Base-by-base conservation (phyloP, 2,329 filamentous ascomycete species). In the Ophiostoma fasciatum region DNA sequence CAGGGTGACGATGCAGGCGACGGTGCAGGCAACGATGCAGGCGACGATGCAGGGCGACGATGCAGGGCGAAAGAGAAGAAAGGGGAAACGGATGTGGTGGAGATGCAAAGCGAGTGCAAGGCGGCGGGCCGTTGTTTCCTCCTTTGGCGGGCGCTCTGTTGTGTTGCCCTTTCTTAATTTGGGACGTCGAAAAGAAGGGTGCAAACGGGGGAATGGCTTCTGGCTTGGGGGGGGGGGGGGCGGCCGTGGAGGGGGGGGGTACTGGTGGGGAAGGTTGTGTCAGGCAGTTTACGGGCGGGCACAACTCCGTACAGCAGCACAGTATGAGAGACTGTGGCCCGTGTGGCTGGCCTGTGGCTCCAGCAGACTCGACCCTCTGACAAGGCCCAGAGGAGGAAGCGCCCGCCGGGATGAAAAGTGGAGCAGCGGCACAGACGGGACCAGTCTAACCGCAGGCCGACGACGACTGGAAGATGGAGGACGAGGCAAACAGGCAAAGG, bases 141-240 rank as follows among this genome's bases (percentile, higher is more conserved):
- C 21, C 20, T 11, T 21, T n/a, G 11, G 14, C 23, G 17, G 27
- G 10, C 22, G 26, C 26, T 35, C 28, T 30, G 26, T 33, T 22
- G 32, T 31, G 35, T 36, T 29, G 39, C 21, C 29, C 28, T 36
- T 33, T 26, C 29, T 32, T 28, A 30, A 31, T 31, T 40, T 40
- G 15, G 35, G 28, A 25, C 9, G 33, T 13, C 22, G 30, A 34
- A 27, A 22, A 28, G 13, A 28, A 21, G 18, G 19, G 27, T 22
- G 35, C 17, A 31, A 23, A 21, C 23, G n/a, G 25, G 19, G 30
- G 7, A 26, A n/a, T n/a, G n/a, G n/a, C n/a, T n/a, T n/a, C n/a
- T n/a, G n/a, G n/a, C n/a, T n/a, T 40, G 28, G 35, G 34, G 29
- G 33, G 33, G 27, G 29, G 31, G 37, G 35, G 34, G 37, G 31